Base-by-base conservation (phyloP, 352 stramenopile species). In the Pythium folliculosum region DNA sequence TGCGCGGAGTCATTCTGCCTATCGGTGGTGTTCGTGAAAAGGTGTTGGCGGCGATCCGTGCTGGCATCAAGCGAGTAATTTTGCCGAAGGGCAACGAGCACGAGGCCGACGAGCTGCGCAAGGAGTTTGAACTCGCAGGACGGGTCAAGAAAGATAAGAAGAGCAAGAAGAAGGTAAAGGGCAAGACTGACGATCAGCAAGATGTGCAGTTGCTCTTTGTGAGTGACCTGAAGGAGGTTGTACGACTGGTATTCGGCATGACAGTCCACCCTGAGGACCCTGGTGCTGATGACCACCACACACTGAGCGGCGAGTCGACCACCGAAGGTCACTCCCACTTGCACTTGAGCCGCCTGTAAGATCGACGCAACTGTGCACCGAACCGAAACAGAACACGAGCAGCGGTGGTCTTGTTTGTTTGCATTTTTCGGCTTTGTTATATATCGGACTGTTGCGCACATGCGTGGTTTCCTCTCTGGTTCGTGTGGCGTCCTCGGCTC, bases 21-120 rank as follows among this genome's bases (percentile, higher is more conserved):
- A 88, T 97, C 38, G 89, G 90, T n/a, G 91, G 90, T 21, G 92
- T 97, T 52, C 89, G 91, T 21, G 89, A 97, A 60, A 97, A 97
- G 73, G 84, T 96, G 19, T 70, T 97, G 14, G 89, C 89, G 30
- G 91, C 91, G 23, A 89, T 92, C 64, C 83, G 88, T 17, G 90
- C 88, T 19, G 90, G 89, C 3, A 93, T 97, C 63, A 88, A 86
- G 64, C 88, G 84, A 30, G 76, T 96, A 16, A 81, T 96, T 27
- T 62, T 95, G 21, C 88, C 88, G 3, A 77, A 77, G 44, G 84
- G 80, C 40, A 96, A 96, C 61, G 69, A 86, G 55, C 79, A 77
- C 50, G 88, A 96, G 63, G 81, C 83, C 8, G 78, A 91, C 23
- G 85, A 92, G 58, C 72, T 94, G 10, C 72, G 75, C 21, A 77